These are phyloP conservation scores for Chalciporus piperatus DNA, from an alignment of 768 basidiomycete genomes.

Conservation along the genomic window DNA sequence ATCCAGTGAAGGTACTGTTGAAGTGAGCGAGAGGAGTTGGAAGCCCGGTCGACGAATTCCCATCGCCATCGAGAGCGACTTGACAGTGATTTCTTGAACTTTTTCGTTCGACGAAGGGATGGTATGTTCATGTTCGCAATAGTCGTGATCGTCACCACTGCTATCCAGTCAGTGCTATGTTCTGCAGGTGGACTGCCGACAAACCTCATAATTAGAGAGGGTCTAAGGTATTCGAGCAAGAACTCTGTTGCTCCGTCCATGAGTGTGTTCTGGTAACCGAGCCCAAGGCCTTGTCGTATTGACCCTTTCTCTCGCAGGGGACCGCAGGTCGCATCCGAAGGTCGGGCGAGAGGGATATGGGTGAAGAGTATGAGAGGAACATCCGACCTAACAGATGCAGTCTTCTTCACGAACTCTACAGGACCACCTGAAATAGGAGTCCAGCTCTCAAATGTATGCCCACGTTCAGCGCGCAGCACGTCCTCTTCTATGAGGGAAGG, in stretches of 20 bases:
- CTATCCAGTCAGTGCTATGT: conserved; percentile 6
- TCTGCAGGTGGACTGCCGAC: conserved; percentile 8
- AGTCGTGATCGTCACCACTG: conserved; percentile 95
- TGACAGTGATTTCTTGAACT: conserved; percentile 79
- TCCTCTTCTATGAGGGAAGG: conserved; percentile 77
- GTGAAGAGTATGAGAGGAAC: conserved; percentile 71
- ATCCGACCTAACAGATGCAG: conserved; percentile 23
- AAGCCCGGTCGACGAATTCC: conserved; percentile 83
- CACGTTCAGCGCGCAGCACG: conserved; percentile 41
- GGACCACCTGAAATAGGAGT: conserved; percentile 45
- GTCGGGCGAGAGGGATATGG: conserved; percentile 86
- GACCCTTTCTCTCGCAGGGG: conserved; percentile 70
- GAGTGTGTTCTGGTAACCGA: conserved; percentile 86
- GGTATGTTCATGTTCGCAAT: conserved; percentile 74
- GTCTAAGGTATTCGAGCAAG: conserved; percentile 61
- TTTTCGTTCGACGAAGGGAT: conserved; percentile 22
- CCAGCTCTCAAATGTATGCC: conserved; percentile 46
- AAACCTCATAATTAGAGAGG: conserved; percentile 74
- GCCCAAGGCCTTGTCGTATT: conserved; percentile 70
- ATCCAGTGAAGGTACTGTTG: conserved; percentile 31
- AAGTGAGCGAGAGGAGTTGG: conserved; percentile 77
- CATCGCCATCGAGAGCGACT: conserved; percentile 88
- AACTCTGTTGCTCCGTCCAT: conserved; percentile 62
- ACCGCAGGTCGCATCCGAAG: conserved; percentile 69
- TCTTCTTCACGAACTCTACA: conserved; percentile 50